These are phyloP conservation scores for Porcisia hertigi DNA, from an alignment of 208 protist species.

Conservation along the genomic window DNA sequence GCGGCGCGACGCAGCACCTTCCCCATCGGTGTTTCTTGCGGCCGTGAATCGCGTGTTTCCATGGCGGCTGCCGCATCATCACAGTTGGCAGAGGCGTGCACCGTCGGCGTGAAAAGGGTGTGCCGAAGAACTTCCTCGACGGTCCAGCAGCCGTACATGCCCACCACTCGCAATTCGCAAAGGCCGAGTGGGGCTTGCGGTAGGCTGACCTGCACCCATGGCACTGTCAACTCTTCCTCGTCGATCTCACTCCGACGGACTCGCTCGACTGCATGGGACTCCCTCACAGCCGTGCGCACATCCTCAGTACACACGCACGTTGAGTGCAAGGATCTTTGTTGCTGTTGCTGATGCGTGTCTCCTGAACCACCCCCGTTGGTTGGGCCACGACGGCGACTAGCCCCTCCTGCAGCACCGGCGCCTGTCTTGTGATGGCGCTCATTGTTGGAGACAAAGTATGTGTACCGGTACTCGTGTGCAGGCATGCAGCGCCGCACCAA, in stretches of 20 bases:
- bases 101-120: constrained; percentile 20
- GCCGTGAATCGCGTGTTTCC: too few relatives aligned
- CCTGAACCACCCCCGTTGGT: neutral
- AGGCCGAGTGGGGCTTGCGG: constrained; percentile 17
- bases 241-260: neutral
- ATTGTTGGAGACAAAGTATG: constrained; percentile 28
- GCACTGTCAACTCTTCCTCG: constrained; percentile 15
- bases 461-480: constrained; percentile 23
- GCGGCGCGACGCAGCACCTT: constrained; percentile 20
- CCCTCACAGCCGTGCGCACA: constrained; percentile 13
- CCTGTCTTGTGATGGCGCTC: constrained; percentile 33
- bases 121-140: constrained; percentile 39
- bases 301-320: constrained; percentile 10
- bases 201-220: constrained; percentile 27
- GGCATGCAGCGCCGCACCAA: constrained; percentile 39
- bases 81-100: neutral
- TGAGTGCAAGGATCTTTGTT: constrained; percentile 8
- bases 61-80: neutral
- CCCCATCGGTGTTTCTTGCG: neutral
- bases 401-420: neutral
- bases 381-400: constrained; percentile 4
- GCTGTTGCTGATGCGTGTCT: neutral
- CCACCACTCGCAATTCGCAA: constrained; percentile 43
- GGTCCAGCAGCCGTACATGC: constrained; percentile 57
- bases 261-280: constrained; percentile 10